These are phyloP conservation scores for Quercus variabilis DNA, from an alignment of 306 rosid species.

Conservation along the genomic window DNA sequence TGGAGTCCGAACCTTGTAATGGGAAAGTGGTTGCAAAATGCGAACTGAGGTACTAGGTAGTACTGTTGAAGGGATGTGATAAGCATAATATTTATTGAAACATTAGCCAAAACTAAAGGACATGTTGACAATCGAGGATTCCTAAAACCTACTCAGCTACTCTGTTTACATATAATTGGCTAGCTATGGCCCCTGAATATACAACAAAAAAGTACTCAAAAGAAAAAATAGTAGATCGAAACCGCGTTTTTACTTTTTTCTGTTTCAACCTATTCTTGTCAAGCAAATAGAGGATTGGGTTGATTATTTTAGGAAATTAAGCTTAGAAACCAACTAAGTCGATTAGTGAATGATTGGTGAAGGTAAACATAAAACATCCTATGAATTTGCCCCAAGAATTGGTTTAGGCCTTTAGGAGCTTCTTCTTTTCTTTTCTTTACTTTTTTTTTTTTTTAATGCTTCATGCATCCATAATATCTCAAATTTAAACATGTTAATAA, in stretches of 20 bases:
- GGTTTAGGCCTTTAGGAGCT: no score
- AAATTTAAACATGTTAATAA: no score
- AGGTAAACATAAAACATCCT: background rate
- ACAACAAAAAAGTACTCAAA: background rate
- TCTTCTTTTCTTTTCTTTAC: no score
- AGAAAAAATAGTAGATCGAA: background rate
- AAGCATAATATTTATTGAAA: background rate
- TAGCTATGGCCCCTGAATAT: conserved; percentile 5
- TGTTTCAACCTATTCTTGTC: conserved; percentile 4
- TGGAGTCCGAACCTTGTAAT: background rate
- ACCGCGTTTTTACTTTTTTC: conserved; percentile 23
- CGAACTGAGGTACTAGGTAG: no score
- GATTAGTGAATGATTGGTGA: conserved; percentile 8
- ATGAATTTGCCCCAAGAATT: no score
- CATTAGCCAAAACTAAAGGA: background rate
- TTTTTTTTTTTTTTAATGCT: no score
- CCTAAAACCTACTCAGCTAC: background rate
- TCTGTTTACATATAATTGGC: background rate
- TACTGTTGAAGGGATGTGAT: background rate
- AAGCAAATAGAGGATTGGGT: background rate
- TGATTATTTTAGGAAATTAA: conserved; percentile 9
- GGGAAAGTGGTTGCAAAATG: background rate
- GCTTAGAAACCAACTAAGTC: background rate
- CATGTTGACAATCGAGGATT: conserved; percentile 5
- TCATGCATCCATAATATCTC: no score